Conservation (phyloP, 768 basidiomycete genomes). For the Suillus discolor region DNA sequence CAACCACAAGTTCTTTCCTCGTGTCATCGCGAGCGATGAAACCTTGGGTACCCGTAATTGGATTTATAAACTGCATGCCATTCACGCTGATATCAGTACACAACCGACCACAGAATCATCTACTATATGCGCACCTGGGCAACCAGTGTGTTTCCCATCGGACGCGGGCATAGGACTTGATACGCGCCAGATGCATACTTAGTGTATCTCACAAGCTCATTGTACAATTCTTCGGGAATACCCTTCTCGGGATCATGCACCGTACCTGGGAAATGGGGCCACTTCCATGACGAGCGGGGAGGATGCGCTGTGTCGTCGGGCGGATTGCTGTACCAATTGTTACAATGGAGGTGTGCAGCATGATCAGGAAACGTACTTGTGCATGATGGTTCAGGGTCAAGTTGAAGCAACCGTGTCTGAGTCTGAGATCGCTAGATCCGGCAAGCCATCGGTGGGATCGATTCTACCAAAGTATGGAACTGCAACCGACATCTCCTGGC, state of each 20-base stretch:
- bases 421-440: conserved; percentile 2
- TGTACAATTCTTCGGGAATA: conserved; percentile 39
- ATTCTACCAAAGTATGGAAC: background rate
- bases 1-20: conserved; percentile 42
- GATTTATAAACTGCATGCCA: conserved; percentile 35
- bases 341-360: background rate
- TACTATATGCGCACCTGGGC: conserved; percentile 34
- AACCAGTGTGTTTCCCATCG: conserved; percentile 49
- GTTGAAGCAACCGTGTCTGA: background rate
- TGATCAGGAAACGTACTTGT: conserved; percentile 1
- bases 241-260: conserved; percentile 26
- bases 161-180: conserved; percentile 46
- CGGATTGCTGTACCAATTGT: background rate
- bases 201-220: conserved; percentile 46
- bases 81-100: conserved; percentile 5
- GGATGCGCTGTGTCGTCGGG: background rate
- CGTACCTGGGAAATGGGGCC: conserved; percentile 28
- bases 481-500: background rate
- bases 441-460: background rate
- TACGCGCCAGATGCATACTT: conserved; percentile 56
- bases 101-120: background rate
- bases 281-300: conserved; percentile 9
- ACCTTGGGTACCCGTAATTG: conserved; percentile 43
- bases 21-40: conserved; percentile 48
- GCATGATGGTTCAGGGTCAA: conserved; percentile 7